phyloP scores from a whole-genome alignment of 768 basidiomycete genomes.

The Kwoniella sp. region DNA sequence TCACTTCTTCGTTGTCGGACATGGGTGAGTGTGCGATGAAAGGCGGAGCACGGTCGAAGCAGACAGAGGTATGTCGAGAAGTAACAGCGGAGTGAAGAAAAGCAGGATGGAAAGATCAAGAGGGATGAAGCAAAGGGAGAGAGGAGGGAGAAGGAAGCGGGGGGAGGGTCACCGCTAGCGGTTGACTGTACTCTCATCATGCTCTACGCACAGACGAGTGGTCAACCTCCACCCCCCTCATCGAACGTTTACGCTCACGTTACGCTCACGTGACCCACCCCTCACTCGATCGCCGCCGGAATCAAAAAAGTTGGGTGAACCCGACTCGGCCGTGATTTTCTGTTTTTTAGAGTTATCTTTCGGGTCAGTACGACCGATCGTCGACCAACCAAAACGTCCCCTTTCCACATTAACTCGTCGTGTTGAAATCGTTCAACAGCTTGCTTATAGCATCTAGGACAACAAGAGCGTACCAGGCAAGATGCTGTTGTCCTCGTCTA shows the following conservation, averaged over 20 bases:
- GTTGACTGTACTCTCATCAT: not conserved
- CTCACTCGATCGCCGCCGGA: too few relatives aligned
- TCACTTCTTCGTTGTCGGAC: constrained; percentile 39
- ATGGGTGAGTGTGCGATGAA: constrained; percentile 17
- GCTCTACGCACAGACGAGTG: constrained; percentile 5
- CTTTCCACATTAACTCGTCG: constrained; percentile 1
- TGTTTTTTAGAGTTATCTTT: not conserved
- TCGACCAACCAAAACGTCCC: constrained; percentile 6
- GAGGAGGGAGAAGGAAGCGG: too few relatives aligned
- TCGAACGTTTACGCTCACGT: not conserved
- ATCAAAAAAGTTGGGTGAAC: not conserved
- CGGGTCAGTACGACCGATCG: not conserved
- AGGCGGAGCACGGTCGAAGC: not conserved
- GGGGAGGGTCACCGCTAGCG: too few relatives aligned
- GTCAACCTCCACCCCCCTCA: constrained; percentile 15
- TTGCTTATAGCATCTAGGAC: not conserved
- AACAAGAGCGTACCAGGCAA: not conserved
- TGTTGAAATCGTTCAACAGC: not conserved
- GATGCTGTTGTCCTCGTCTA: constrained; percentile 1
- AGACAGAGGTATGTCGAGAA: not conserved
- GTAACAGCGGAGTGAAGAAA: not conserved
- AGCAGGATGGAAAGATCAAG: not conserved
- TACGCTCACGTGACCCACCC: not conserved
- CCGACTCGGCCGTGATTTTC: constrained; percentile 2
- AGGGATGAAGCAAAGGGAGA: constrained; percentile 6